Evolutionary conservation across 2,329 filamentous ascomycete species (phyloP), one percentile per base, ranked within the genome.

Genomic region (Whalleya microplaca): DNA sequence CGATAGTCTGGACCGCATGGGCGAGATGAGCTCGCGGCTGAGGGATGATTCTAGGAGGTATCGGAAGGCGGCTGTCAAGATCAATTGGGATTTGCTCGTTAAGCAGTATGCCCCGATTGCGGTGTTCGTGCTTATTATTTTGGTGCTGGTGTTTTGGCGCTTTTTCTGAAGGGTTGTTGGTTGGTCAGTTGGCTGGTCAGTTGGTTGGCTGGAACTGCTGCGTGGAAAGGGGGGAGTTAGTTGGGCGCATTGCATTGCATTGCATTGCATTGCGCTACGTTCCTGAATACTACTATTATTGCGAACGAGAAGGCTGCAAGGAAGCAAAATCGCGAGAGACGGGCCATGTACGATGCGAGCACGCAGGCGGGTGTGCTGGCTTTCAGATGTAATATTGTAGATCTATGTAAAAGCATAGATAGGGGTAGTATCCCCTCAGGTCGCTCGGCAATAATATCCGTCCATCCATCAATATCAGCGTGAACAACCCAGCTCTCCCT

Each of bases 101-200:
- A 97, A 97, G 81, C 94, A 97, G 85, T 99, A 98, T 72, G 95
- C 92, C 1, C 95, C 95, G 2, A 87, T 98, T 75, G 94, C 84
- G 23, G 91, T 83, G 2, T 78, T 98, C 55, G 92, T 84, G 1
- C 80, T 96, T 55, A 86, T 98, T 61, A 87, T 98, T 59, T 73
- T 98, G 51, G 73, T 97, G 61, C 92, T 98, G 75, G 77, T 98
- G 60, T 96, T 90, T 83, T 94, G 92, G 89, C 86, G 92, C 62
- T 97, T 98, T 78, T 96, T 96, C 75, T 97, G 72, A 78, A 53
- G 32, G 40, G 27, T 29, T 27, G 23, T 21, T 43, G 37, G 8
- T 37, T 7, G n/a, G n/a, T n/a, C n/a, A n/a, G n/a, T n/a, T n/a
- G n/a, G n/a, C n/a, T 23, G 20, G 10, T 18, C 12, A 47, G 43